phyloP scores from a whole-genome alignment of 176 grass and related monocot species.

The Aegilops longissima region DNA sequence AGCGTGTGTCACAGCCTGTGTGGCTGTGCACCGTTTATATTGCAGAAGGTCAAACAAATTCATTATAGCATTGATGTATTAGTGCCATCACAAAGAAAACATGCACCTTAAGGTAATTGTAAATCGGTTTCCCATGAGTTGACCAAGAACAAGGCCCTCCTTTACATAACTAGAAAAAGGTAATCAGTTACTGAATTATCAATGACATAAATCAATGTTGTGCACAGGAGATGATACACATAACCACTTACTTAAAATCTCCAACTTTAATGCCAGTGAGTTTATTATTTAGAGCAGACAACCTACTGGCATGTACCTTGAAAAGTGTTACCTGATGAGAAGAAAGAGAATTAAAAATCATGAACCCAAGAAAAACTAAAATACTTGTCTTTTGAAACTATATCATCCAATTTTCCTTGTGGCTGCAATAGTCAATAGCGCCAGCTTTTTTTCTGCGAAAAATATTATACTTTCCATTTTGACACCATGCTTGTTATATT shows the following conservation, averaged over 20 bases:
- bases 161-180: slow-evolving; percentile 63
- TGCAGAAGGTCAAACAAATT: slow-evolving; percentile 5
- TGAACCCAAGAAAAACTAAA: neutral
- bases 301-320: slow-evolving; percentile 75
- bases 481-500: neutral
- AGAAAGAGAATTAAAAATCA: slow-evolving; percentile 21
- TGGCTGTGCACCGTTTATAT: neutral
- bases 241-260: slow-evolving; percentile 77
- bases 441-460: slow-evolving; percentile 1
- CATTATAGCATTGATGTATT: neutral
- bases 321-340: slow-evolving; percentile 80
- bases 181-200: neutral
- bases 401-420: neutral
- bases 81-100: slow-evolving; percentile 12
- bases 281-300: slow-evolving; percentile 77
- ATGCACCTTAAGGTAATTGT: slow-evolving; percentile 84
- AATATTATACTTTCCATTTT: neutral
- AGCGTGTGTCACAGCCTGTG: neutral
- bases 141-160: slow-evolving; percentile 84
- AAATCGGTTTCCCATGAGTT: slow-evolving; percentile 78
- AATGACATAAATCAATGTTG: neutral
- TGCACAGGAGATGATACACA: neutral
- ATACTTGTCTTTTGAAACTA: neutral
- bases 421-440: neutral
- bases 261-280: slow-evolving; percentile 82